Conservation (phyloP, 345 rosid genomes). For the Streptanthus diversifolius region DNA sequence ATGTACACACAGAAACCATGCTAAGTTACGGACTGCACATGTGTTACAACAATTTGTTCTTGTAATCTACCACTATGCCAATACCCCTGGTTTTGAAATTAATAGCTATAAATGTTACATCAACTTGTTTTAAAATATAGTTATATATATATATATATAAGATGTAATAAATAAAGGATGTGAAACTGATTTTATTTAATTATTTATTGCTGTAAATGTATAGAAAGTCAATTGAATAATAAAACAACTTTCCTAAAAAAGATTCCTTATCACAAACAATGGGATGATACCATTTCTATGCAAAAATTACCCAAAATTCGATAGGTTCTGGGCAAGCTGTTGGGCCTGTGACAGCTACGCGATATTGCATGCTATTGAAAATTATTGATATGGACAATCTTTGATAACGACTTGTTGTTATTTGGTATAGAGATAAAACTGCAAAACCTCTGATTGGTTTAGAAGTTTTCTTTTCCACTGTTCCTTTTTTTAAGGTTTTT, state of each 20-base stretch:
- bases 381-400: constrained; percentile 39
- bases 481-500: constrained; percentile 31
- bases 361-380: constrained; percentile 36
- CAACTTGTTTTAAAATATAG: background rate
- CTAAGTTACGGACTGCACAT: constrained; percentile 28
- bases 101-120: constrained; percentile 14
- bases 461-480: constrained; percentile 11
- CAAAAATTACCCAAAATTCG: constrained; percentile 30
- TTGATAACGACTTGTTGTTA: constrained; percentile 31
- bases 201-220: constrained; percentile 13
- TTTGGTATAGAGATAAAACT: constrained; percentile 17
- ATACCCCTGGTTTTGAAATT: background rate
- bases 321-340: constrained; percentile 36
- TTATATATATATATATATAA: background rate
- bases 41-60: constrained; percentile 14
- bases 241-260: constrained; percentile 37
- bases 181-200: constrained; percentile 6
- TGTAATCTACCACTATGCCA: constrained; percentile 24
- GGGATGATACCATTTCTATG: constrained; percentile 39
- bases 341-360: constrained; percentile 38
- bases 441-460: constrained; percentile 20
- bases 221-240: constrained; percentile 21
- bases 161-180: constrained; percentile 14
- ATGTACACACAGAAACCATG: background rate
- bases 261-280: constrained; percentile 38